A percentile compares a stretch with the other conserved stretches of the same genome.
Evolutionary conservation across 2,329 filamentous ascomycete species (phyloP).

Genomic region (Diaporthe sp.): DNA sequence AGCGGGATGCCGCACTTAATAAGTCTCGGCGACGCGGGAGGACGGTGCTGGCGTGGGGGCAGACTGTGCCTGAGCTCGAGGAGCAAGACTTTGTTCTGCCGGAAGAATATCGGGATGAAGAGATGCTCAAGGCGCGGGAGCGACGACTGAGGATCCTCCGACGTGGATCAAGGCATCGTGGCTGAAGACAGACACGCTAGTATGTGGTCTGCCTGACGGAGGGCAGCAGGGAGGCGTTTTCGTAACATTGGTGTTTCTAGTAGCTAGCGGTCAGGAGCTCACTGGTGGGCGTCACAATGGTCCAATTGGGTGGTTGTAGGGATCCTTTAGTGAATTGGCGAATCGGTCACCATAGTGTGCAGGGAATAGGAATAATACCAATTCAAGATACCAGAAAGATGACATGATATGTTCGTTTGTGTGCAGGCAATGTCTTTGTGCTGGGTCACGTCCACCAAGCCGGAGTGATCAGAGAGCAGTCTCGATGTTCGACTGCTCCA

Average conservation of each 20-base stretch:
- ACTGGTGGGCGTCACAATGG: conserved; percentile 18
- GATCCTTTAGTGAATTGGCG: conserved; percentile 28
- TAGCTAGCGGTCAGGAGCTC: conserved; percentile 7
- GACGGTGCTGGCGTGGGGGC: conserved; percentile 84
- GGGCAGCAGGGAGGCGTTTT: not conserved
- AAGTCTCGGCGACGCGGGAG: conserved; percentile 78
- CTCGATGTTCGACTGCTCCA: not conserved
- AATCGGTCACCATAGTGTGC: conserved; percentile 8
- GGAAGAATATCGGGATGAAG: conserved; percentile 70
- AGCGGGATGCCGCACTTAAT: conserved; percentile 84
- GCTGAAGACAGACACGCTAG: conserved; percentile 17
- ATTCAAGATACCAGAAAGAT: conserved; percentile 24
- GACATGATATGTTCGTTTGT: not conserved
- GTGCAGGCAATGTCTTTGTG: not conserved
- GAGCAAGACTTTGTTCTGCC: conserved; percentile 83
- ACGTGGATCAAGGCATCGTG: conserved; percentile 39
- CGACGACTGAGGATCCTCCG: conserved; percentile 72
- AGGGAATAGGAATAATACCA: conserved; percentile 36
- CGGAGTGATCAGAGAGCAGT: not conserved
- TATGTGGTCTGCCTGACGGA: not conserved
- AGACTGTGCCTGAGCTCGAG: conserved; percentile 79
- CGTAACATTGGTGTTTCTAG: conserved; percentile 1
- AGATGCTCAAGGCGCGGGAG: conserved; percentile 70
- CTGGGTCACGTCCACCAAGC: not conserved
- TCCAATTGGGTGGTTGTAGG: conserved; percentile 16